phyloP scores from a whole-genome alignment of 768 basidiomycete genomes.

The Auricularia cornea region DNA sequence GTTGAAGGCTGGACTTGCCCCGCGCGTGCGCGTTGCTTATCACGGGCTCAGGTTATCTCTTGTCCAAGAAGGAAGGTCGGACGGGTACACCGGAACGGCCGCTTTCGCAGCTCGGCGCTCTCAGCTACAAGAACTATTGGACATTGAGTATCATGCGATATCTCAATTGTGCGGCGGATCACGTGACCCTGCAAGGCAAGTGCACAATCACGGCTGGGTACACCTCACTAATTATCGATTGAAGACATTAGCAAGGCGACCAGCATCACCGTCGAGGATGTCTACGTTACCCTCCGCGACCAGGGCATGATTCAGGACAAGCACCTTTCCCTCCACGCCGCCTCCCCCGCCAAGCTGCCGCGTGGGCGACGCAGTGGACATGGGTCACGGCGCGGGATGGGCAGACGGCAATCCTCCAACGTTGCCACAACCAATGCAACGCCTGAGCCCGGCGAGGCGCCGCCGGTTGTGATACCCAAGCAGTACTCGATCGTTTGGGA shows the following conservation, averaged over 20 bases:
- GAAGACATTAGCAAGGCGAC: slow-evolving; percentile 79
- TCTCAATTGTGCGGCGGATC: slow-evolving; percentile 49
- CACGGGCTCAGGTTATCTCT: slow-evolving; percentile 66
- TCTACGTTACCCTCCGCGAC: slow-evolving; percentile 62
- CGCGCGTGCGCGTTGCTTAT: neutral
- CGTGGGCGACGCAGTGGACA: neutral
- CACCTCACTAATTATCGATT: slow-evolving; percentile 6
- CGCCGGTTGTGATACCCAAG: slow-evolving; percentile 28
- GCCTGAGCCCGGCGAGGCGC: neutral
- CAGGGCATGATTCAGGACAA: slow-evolving; percentile 57
- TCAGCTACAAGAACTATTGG: slow-evolving; percentile 97
- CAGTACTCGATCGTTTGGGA: slow-evolving; percentile 76
- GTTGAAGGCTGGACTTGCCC: slow-evolving; percentile 23
- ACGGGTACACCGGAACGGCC: slow-evolving; percentile 94
- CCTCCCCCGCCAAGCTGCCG: neutral
- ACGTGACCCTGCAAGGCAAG: slow-evolving; percentile 69
- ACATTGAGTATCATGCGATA: slow-evolving; percentile 79
- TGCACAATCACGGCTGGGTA: slow-evolving; percentile 4
- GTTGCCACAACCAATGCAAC: slow-evolving; percentile 21
- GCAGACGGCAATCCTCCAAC: neutral
- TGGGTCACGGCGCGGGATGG: neutral
- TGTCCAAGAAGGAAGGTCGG: slow-evolving; percentile 91
- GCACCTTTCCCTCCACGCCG: neutral
- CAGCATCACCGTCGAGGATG: slow-evolving; percentile 86
- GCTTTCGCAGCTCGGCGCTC: slow-evolving; percentile 80